Evolutionary conservation across 345 rosid genomes (phyloP).

Genomic region (Lumnitzera racemosa): DNA sequence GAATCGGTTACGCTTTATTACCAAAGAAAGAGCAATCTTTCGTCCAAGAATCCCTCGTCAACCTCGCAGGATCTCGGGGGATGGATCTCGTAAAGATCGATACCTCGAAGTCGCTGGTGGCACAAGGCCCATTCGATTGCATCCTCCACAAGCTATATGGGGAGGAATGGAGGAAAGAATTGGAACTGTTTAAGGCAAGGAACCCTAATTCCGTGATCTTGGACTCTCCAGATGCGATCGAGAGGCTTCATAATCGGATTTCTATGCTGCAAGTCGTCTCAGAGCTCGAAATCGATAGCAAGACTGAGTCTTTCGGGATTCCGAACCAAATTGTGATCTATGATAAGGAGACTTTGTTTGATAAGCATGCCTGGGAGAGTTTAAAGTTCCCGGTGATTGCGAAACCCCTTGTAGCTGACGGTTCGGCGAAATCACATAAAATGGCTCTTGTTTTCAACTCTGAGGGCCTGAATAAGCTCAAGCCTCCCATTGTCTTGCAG

Average conservation of each 20-base stretch:
- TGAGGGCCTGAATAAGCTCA: slow-evolving; percentile 41
- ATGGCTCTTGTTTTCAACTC: slow-evolving; percentile 47
- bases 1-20: slow-evolving; percentile 48
- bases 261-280: slow-evolving; percentile 60
- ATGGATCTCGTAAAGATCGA: slow-evolving; percentile 45
- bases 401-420: slow-evolving; percentile 54
- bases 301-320: slow-evolving; percentile 29
- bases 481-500: slow-evolving; percentile 53
- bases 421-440: slow-evolving; percentile 49
- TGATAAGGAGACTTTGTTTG: slow-evolving; percentile 35
- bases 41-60: slow-evolving; percentile 36
- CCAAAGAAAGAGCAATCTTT: slow-evolving; percentile 44
- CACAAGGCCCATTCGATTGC: slow-evolving; percentile 57
- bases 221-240: slow-evolving; percentile 43
- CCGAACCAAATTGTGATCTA: slow-evolving; percentile 56
- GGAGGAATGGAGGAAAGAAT: slow-evolving; percentile 39
- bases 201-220: slow-evolving; percentile 33
- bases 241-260: slow-evolving; percentile 40
- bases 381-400: slow-evolving; percentile 56
- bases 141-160: slow-evolving; percentile 50
- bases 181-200: slow-evolving; percentile 18
- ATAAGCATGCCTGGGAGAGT: slow-evolving; percentile 24
- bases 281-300: slow-evolving; percentile 29
- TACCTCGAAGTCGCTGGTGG: slow-evolving; percentile 21
- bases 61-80: slow-evolving; percentile 27